Conservation (phyloP, 164 flowering plant genomes). For the Warburgia ugandensis region DNA sequence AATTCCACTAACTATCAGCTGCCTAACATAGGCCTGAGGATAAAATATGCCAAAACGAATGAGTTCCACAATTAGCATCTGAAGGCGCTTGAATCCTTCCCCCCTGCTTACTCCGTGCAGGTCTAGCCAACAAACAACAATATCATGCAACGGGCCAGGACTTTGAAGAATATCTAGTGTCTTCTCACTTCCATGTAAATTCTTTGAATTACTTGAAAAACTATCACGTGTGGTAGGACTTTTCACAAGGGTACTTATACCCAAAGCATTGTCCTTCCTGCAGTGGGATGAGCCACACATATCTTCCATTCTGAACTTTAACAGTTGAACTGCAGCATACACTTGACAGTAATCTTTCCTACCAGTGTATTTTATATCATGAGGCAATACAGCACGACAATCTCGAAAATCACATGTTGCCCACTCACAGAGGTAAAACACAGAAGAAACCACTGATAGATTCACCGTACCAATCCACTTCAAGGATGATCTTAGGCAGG, state of each 20-base stretch:
- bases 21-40: conserved; percentile 88
- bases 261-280: conserved; percentile 18
- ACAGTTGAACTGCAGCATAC: conserved; percentile 53
- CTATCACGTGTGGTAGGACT: conserved; percentile 20
- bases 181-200: conserved; percentile 17
- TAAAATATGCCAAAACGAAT: conserved; percentile 70
- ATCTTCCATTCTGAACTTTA: conserved; percentile 53
- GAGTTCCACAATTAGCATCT: conserved; percentile 68
- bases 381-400: conserved; percentile 45
- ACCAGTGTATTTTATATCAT: conserved; percentile 61
- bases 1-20: conserved; percentile 84
- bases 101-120: conserved; percentile 70
- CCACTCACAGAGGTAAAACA: conserved; percentile 95
- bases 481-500: conserved; percentile 63
- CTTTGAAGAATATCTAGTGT: conserved; percentile 47
- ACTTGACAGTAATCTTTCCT: conserved; percentile 70
- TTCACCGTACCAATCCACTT: conserved; percentile 63
- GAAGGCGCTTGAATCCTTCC: conserved; percentile 68
- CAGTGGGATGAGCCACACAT: conserved; percentile 19
- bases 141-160: conserved; percentile 89
- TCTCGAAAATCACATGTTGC: conserved; percentile 91
- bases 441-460: conserved; percentile 52
- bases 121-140: conserved; percentile 95
- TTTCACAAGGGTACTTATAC: conserved; percentile 17
- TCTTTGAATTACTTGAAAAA: conserved; percentile 19